Evolutionary conservation across 2,329 filamentous ascomycete genomes (phyloP), one percentile per base, ranked within the genome.

Genomic region (Colletotrichum sp.): DNA sequence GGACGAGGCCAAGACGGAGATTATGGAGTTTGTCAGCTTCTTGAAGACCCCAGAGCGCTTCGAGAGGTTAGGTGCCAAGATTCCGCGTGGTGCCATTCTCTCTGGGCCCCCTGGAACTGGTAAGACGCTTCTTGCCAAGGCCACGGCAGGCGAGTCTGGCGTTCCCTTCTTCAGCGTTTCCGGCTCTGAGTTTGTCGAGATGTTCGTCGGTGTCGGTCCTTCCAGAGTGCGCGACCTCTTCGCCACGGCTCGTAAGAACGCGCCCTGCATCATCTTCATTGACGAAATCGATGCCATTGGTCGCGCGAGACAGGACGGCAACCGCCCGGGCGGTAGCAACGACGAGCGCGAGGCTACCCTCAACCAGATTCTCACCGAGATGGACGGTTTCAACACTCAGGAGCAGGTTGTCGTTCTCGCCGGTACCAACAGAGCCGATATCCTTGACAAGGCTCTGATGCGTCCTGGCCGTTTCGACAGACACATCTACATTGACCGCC

Each of bases 11-110:
- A 99, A 99, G 90, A 89, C 93, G 72, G 97, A 99, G 86, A 99
- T 99, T 80, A 98, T 99, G 96, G 97, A 99, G 85, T 99, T 99
- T 81, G 97, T 99, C 79, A 96, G 94, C 83, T 99, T 99, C 89
- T 87, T 99, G 78, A 96, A 98, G 88, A 94, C 97, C 81, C 97
- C 97, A 1, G 94, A 95, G 80, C 93, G 94, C 78, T 99, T 98
- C 86, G 93, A 98, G 87, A 95, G 94, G 84, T 92, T 99, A 21
- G 97, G 97, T 81, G 97, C 97, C 77, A 99, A 99, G 89, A 99
- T 99, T 69, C 97, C 97, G 48, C 95, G 97, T 78, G 97, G 97
- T 82, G 97, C 97, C 65, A 98, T 99, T 83, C 91, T 99, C 32
- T 98, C 96, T 76, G 97, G 97, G n/a, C 97, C 97, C 69, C 97